Base-by-base conservation (phyloP, 164 flowering plant species). In the Saururus chinensis region DNA sequence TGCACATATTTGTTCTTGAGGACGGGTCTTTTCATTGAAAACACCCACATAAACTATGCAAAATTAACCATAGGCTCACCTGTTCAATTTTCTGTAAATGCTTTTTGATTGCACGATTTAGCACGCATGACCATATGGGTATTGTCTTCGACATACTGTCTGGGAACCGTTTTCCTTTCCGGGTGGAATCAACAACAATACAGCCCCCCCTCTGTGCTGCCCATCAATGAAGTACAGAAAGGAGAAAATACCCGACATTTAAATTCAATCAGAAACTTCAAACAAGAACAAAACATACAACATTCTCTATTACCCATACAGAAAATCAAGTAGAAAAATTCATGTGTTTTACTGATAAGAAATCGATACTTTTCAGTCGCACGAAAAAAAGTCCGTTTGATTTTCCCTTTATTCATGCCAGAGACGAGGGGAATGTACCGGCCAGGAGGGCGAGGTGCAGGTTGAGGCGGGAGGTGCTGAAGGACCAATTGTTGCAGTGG, bases 101-200 rank as follows among this genome's bases (percentile, higher is more conserved):
- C 60, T 77, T 78, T 22, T 4, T 22, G 69, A 93, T 76, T 0
- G 87, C 84, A 35, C 92, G 78, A 68, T 93, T 90, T 70, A 90
- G 68, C 49, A 93, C 88, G 63, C 99, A 93, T 0, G 92, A 64
- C 99, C 99, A 93, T 54, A 90, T 90, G 9, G 99, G 97, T 59
- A 93, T 88, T 0, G 96, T 93, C 69, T 88, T 93, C 4, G 98
- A 82, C 98, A 90, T 87, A 69, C 99, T 93, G 60, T 93, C 99
- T 0, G 99, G 99, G 83, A 93, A 93, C 10, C 95, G 72, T 79
- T 93, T 90, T 70, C 97, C 99, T 79, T 66, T 93, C 60, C 97
- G 73, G 1, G 99, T 93, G 1, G 97, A 88, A 84, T 93, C 99
- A 59, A 93, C 87, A 53, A 93, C 82, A 4, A 93, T 72, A 60